Conservation (phyloP, 2,329 filamentous ascomycete species). For the Calonectria pseudoreteaudii region DNA sequence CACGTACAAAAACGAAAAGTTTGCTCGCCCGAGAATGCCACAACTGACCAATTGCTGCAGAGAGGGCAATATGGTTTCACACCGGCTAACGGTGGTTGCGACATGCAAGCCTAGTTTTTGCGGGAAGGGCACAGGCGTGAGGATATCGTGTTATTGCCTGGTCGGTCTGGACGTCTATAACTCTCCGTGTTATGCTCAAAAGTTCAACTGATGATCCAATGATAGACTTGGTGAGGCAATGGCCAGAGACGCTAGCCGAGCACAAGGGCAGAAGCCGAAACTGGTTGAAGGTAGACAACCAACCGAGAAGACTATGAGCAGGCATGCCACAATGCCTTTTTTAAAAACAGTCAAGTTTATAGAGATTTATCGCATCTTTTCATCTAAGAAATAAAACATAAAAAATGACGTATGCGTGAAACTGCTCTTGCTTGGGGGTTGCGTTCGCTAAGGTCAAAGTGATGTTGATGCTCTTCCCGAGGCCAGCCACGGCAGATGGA, state of each 20-base stretch:
- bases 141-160: background rate
- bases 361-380: background rate
- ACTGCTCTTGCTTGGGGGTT: background rate
- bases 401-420: background rate
- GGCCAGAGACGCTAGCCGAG: background rate
- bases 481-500: background rate
- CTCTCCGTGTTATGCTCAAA: constrained; percentile 1
- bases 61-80: background rate
- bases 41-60: background rate
- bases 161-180: background rate
- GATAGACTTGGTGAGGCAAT: background rate
- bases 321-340: no score
- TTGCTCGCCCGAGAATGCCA: background rate
- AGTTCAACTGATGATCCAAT: background rate
- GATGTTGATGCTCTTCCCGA: background rate
- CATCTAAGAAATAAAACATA: background rate
- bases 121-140: background rate
- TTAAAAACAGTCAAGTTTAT: background rate
- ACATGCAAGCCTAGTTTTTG: background rate
- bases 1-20: background rate
- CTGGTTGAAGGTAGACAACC: background rate
- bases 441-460: background rate
- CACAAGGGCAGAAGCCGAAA: background rate
- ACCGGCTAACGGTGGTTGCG: background rate
- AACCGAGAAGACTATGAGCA: background rate